Evolutionary conservation across 352 stramenopile species (phyloP), one percentile per base, ranked within the genome.

Genomic region (Phytophthora pinifolia): DNA sequence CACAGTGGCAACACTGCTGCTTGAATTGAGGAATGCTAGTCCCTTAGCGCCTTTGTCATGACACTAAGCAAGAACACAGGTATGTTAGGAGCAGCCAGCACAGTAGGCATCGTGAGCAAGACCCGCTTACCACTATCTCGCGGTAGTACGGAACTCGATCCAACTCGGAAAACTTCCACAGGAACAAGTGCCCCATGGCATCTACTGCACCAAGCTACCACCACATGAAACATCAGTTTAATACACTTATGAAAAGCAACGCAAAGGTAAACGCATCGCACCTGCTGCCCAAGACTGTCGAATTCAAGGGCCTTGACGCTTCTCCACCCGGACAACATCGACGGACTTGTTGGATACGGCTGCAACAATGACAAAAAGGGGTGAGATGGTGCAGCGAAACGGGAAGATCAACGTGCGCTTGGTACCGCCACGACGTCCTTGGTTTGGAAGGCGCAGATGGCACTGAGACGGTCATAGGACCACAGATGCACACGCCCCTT

Each of bases 31-130:
- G 44, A 93, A 96, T 12, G 71, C 60, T 2, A 96, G 64, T 4
- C 76, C 75, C 35, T 88, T 87, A 0, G 82, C 84, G n/a, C 83
- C 77, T 54, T 93, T 93, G 57, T 94, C 85, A 61, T 96, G 86
- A 44, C 84, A 94, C 71, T 91, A 38, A 17, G 2, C 10, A 44
- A n/a, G 41, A 8, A 4, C 25, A 52, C 38, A n/a, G 32, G 9
- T 17, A 41, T 25, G 38, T 67, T 33, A 62, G 29, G 39, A 33
- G 2, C 18, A 41, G 8, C 18, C 8, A 31, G 8, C 14, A 49
- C 9, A 18, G 42, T 22, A 43, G 14, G 9, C 12, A 39, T 31
- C 32, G 37, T 13, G 1, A 48, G 13, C 42, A 47, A 33, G 29
- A 44, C 46, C 37, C 6, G 61, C 54, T 52, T 59, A 86, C 79